A percentile compares a stretch with the other conserved stretches of the same genome.
phyloP scores from a whole-genome alignment of 495 filamentous ascomycete genomes.

The Sordaria brevicollis region DNA sequence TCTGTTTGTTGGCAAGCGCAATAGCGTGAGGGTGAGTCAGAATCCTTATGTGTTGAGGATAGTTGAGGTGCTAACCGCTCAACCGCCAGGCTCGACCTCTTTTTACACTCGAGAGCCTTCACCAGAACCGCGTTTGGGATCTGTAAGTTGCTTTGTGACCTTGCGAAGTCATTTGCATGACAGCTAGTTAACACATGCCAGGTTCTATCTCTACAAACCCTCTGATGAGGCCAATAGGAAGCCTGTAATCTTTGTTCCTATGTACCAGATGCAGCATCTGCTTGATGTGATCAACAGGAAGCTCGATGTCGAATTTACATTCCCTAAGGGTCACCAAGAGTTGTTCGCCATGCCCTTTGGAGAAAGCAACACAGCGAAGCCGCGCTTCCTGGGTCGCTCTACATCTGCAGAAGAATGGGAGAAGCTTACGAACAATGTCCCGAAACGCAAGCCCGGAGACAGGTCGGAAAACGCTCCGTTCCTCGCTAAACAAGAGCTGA shows the following conservation, averaged over 20 bases:
- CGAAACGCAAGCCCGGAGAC: constrained; percentile 11
- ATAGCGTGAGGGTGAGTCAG: constrained; percentile 30
- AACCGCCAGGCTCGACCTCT: constrained; percentile 39
- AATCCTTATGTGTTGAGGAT: background rate
- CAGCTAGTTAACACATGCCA: background rate
- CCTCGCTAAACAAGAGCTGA: constrained; percentile 5
- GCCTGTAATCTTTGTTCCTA: constrained; percentile 54
- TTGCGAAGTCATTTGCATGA: background rate
- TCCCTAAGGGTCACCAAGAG: constrained; percentile 37
- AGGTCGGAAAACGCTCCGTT: constrained; percentile 6
- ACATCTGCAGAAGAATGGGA: constrained; percentile 24
- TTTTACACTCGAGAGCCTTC: constrained; percentile 46
- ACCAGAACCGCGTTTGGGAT: constrained; percentile 49
- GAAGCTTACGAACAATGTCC: constrained; percentile 17
- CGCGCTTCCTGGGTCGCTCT: constrained; percentile 53
- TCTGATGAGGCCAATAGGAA: constrained; percentile 21
- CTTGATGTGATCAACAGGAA: constrained; percentile 48
- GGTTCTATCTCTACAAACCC: constrained; percentile 54
- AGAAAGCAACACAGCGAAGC: constrained; percentile 43
- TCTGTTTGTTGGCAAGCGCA: constrained; percentile 40
- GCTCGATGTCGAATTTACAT: constrained; percentile 33
- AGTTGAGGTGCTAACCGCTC: background rate
- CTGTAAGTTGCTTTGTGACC: constrained; percentile 47
- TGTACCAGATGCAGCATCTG: constrained; percentile 47
- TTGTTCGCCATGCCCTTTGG: constrained; percentile 50